phyloP scores from a whole-genome alignment of 73 alveolate genomes.

The Blepharisma stoltei region DNA sequence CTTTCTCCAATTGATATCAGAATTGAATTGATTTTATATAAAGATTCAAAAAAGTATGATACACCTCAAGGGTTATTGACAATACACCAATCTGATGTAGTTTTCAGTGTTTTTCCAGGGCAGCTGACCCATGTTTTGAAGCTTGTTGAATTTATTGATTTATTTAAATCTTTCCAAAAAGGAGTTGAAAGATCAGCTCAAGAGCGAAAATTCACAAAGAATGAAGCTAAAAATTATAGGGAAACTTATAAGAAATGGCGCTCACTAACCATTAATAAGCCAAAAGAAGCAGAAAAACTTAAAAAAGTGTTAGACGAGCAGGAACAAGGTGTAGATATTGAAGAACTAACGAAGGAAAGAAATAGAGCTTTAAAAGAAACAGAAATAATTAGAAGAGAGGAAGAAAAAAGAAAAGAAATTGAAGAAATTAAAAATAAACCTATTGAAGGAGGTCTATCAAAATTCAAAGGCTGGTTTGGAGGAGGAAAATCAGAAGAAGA shows the following conservation, averaged over 20 bases:
- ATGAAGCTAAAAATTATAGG: neutral
- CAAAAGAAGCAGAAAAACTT: constrained; percentile 6
- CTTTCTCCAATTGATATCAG: neutral
- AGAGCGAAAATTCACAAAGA: neutral
- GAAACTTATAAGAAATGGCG: neutral
- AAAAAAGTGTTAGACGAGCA: neutral
- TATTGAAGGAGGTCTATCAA: constrained; percentile 8
- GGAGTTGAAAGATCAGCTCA: constrained; percentile 7
- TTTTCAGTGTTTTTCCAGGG: neutral
- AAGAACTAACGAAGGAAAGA: neutral
- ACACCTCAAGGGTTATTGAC: neutral
- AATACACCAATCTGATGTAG: neutral
- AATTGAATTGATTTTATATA: neutral
- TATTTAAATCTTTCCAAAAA: neutral
- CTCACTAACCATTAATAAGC: neutral
- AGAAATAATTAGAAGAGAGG: neutral
- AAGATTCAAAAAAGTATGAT: neutral
- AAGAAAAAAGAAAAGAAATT: constrained; percentile 21
- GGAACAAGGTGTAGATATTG: neutral
- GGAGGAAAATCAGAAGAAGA: constrained; percentile 10
- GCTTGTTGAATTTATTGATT: neutral
- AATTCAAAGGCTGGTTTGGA: neutral
- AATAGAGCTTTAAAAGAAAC: neutral
- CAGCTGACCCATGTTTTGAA: neutral
- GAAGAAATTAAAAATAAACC: neutral